A percentile compares a stretch with the other conserved stretches of the same genome.
phyloP scores from a whole-genome alignment of 768 basidiomycete species.

The Tulasnella sp. region DNA sequence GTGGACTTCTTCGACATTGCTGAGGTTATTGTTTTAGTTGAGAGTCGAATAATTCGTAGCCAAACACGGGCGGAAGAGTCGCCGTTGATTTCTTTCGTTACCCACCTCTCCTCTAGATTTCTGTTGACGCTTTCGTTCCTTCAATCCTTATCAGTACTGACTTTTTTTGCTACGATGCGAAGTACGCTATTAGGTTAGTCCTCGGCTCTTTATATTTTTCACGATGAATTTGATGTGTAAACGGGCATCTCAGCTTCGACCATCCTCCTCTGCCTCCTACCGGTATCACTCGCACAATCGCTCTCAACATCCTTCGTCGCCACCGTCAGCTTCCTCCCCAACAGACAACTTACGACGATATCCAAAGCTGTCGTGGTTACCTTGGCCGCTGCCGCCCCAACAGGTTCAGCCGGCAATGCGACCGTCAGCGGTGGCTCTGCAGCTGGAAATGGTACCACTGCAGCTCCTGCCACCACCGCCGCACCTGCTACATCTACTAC shows the following conservation, averaged over 20 bases:
- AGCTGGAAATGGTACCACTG: background rate
- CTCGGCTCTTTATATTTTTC: background rate
- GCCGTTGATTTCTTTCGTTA: too few species aligned
- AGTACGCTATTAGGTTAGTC: too few species aligned
- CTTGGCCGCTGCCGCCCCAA: background rate
- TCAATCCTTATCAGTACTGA: too few species aligned
- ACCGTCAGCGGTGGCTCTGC: background rate
- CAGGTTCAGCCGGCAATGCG: background rate
- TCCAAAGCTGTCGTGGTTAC: constrained; percentile 8
- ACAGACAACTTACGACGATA: background rate
- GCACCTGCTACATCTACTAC: background rate
- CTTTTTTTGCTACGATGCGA: too few species aligned
- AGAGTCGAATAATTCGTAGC: background rate
- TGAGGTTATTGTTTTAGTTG: background rate
- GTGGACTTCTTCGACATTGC: constrained; percentile 25
- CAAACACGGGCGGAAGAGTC: background rate
- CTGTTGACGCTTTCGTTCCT: too few species aligned
- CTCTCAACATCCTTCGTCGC: background rate
- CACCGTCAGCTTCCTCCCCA: background rate
- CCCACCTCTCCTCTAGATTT: background rate
- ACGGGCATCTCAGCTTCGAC: background rate
- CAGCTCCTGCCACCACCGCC: background rate
- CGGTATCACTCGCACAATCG: constrained; percentile 3
- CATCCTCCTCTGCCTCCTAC: background rate
- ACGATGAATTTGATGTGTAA: background rate